Conservation (phyloP, 78 protist species). For the Planoprotostelium fungivorum region DNA sequence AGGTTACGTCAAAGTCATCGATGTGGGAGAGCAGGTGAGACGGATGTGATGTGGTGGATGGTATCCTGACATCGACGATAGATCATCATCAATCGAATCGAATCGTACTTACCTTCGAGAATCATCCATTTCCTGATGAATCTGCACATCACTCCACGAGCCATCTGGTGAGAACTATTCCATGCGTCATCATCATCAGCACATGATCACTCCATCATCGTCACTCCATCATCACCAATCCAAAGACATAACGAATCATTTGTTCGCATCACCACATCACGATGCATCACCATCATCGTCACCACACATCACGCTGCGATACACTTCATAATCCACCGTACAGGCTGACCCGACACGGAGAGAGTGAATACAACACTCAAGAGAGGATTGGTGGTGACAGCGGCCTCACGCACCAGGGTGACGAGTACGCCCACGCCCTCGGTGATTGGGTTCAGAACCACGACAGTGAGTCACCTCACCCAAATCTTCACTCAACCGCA, state of each 20-base stretch:
- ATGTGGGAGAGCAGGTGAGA: conserved; percentile 57
- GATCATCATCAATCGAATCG: conserved; percentile 1
- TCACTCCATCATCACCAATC: no score
- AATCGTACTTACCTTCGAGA: conserved; percentile 59
- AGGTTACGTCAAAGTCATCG: conserved; percentile 42
- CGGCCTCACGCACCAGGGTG: conserved; percentile 68
- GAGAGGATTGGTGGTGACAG: conserved; percentile 90
- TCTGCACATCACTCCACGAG: conserved; percentile 56
- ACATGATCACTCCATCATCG: no score
- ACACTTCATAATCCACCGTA: no score
- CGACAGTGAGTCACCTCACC: background rate
- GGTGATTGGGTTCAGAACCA: conserved; percentile 27
- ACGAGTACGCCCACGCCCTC: conserved; percentile 68
- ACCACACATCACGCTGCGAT: no score
- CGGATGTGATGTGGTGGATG: no score
- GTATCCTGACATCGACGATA: no score
- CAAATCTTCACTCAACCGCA: background rate
- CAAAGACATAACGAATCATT: no score
- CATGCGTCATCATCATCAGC: no score
- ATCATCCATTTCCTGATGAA: conserved; percentile 80
- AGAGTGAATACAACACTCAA: conserved; percentile 70
- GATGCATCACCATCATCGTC: no score
- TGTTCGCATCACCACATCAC: no score
- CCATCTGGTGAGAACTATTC: no score
- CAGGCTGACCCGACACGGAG: conserved; percentile 92